Evolutionary conservation across 805 yeast genomes (phyloP).

Genomic region (Cyberlindnera lachancei): DNA sequence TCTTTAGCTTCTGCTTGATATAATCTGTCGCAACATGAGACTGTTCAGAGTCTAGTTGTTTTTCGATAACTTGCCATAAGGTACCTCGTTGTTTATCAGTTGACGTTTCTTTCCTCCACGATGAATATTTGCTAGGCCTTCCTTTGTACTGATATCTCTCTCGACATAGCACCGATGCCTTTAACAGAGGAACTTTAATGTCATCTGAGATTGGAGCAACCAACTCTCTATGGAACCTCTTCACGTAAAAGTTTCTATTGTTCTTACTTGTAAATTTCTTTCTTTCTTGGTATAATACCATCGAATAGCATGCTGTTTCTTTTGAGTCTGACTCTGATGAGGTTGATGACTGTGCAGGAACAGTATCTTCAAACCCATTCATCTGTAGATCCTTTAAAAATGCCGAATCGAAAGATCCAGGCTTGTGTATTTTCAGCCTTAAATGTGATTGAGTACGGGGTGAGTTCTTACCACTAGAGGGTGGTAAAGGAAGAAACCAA

Average conservation of each 20-base stretch:
- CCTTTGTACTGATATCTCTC: slow-evolving; percentile 1
- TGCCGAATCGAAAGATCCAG: slow-evolving; percentile 7
- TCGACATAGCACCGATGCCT: not conserved
- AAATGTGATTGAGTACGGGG: slow-evolving; percentile 14
- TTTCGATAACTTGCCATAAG: too few species aligned
- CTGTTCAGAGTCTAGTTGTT: slow-evolving; percentile 1
- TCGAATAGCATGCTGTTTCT: slow-evolving; percentile 6
- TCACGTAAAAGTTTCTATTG: slow-evolving; percentile 7
- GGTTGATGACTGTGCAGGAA: too few species aligned
- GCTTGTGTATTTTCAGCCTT: slow-evolving; percentile 16
- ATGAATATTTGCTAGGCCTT: slow-evolving; percentile 22
- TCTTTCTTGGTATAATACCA: slow-evolving; percentile 11
- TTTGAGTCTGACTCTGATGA: not conserved
- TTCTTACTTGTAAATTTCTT: slow-evolving; percentile 1
- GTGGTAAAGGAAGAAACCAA: slow-evolving; percentile 27
- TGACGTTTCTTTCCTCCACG: slow-evolving; percentile 26
- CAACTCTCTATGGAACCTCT: slow-evolving; percentile 12
- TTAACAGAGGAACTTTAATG: slow-evolving; percentile 8
- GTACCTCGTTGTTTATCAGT: too few species aligned
- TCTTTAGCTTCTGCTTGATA: not conserved
- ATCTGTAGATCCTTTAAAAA: slow-evolving; percentile 10
- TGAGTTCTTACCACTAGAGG: too few species aligned
- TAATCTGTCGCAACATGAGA: too few species aligned
- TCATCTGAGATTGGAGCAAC: slow-evolving; percentile 21
- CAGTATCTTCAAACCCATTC: not conserved